Conservation (phyloP, 352 stramenopile species). For the Pythium monospermum region DNA sequence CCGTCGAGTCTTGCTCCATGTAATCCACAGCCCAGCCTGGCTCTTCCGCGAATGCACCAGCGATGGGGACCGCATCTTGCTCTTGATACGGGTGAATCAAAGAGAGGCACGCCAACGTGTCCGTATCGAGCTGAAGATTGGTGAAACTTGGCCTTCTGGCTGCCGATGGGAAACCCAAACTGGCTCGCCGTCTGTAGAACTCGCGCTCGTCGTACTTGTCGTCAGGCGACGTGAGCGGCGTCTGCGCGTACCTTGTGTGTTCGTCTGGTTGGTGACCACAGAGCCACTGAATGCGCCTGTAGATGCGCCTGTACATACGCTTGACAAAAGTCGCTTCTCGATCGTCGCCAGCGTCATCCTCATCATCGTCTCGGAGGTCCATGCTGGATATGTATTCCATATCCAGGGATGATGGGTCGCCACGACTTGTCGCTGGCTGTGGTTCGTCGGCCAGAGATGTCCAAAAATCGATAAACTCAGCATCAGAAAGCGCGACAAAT, state of each 20-base stretch:
- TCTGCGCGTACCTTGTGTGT: constrained; percentile 34
- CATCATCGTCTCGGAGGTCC: neutral
- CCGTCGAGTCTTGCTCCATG: constrained; percentile 60
- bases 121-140: constrained; percentile 2
- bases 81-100: neutral
- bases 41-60: constrained; percentile 24
- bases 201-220: constrained; percentile 30
- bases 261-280: constrained; percentile 29
- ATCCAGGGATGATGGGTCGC: no score
- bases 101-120: no score
- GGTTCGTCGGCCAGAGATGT: constrained; percentile 45
- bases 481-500: constrained; percentile 56
- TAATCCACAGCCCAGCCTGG: constrained; percentile 78
- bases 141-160: no score
- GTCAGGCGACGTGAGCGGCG: constrained; percentile 63
- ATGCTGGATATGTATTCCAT: neutral
- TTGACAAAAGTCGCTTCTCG: constrained; percentile 28
- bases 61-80: neutral
- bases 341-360: neutral
- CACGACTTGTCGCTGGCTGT: no score
- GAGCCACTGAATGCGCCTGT: constrained; percentile 38
- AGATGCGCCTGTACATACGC: constrained; percentile 50
- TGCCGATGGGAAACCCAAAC: no score
- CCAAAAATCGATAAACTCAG: constrained; percentile 64
- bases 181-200: constrained; percentile 27